Base-by-base conservation (phyloP, 345 rosid species). In the Salix arbutifolia region DNA sequence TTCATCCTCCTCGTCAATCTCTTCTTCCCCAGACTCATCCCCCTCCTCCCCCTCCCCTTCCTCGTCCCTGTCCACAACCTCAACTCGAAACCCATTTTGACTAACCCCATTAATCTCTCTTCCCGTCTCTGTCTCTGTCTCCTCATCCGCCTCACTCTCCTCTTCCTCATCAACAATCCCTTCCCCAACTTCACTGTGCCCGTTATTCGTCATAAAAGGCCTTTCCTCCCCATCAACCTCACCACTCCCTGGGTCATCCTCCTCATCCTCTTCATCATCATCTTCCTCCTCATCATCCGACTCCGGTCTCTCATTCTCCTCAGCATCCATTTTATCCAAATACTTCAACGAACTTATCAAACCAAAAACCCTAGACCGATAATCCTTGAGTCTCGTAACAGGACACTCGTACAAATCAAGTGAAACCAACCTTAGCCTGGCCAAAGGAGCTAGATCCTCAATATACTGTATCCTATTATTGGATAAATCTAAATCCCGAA, bases 391-490 rank as follows among this genome's bases (percentile, higher is more conserved):
- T 76, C 88, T 82, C 12, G 97, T 91, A 4, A 91, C 92, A n/a
- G 94, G 97, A 80, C 97, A 91, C 86, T 91, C 88, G 56, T 91
- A 91, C 17, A 91, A 88, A 84, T 91, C 97, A 35, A 91, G 97
- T 8, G 94, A 91, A 9, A 90, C 88, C 13, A 92, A 89, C 80
- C 78, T 83, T 35, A 92, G 72, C 81, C 83, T 83, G 19, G 94
- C 93, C 38, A 92, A 75, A 23, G 97, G 94, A 3, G 89, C 85
- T 2, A 92, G 88, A 89, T 89, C 94, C 67, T 90, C 97, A 3
- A 92, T 85, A 30, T 67, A 84, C 81, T 90, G 94, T 61, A 92
- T 90, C 83, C 91, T 83, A 50, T 92, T 92, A 68, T 92, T 92
- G 0, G 94, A 90, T 44, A 92, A 76, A 84, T 92, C 92, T 3